Base-by-base conservation (phyloP, 352 stramenopile genomes). In the Pythium aquatile region DNA sequence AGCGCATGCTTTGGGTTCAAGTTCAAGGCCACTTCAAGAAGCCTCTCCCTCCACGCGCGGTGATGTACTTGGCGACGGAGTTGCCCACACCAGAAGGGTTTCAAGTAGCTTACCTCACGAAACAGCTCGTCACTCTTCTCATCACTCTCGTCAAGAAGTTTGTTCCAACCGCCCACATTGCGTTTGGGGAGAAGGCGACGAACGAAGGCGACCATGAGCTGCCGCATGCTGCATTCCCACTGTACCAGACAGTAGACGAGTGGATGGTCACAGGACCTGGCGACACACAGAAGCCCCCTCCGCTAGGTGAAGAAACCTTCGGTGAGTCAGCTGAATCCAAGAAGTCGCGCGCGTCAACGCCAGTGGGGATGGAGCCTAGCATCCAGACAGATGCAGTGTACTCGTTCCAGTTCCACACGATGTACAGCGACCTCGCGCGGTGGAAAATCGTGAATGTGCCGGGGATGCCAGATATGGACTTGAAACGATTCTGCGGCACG, bases 1-100 rank as follows among this genome's bases (percentile, higher is more conserved):
- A 68, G 53, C 68, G 70, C 4, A 67, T 61, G 61, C 61, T 87
- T n/a, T 79, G 74, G 63, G 64, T 93, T 26, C 82, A 90, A 35
- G 49, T 91, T 0, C 82, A 93, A 54, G 84, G 82, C 2, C 69
- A 63, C 11, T 90, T 93, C 62, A 90, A 78, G 59, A 67, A 69
- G 14, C 54, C 64, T 0, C 68, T 78, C 1, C 67, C 76, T 6
- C 48, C 58, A 0, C 68, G 63, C 2, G 64, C 58, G n/a, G 70
- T 74, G 32, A 11, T 88, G 16, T 87, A 79, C 26, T 40, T 93
- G 30, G 80, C 81, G 13, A 65, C 75, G 8, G 80, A 90, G 48
- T 60, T 91, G 16, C 72, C 75, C 3, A 35, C 26, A 3, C 33
- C 69, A 3, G 70, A 69, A 1, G 60, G 66, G 0, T 66, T 79